phyloP scores from a whole-genome alignment of 2,329 filamentous ascomycete genomes.

The Blastomyces parvus region DNA sequence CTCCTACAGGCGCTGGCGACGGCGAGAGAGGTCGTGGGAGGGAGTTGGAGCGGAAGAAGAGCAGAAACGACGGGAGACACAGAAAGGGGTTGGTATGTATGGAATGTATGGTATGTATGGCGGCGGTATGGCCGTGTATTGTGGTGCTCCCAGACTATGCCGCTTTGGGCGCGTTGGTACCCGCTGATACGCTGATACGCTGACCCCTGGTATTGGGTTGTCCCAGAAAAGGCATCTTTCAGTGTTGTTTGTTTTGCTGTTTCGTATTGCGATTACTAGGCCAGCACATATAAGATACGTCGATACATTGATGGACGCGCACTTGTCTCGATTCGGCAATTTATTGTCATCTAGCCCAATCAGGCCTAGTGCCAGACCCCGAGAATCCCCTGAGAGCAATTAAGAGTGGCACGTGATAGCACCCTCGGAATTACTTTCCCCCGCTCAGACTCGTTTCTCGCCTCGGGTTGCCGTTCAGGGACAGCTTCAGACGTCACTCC shows the following conservation, averaged over 20 bases:
- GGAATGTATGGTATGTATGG: not conserved
- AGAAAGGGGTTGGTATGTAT: not conserved
- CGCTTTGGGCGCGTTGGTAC: slow-evolving; percentile 1
- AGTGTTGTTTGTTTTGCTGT: not conserved
- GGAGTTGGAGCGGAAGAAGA: not conserved
- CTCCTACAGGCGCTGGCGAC: not conserved
- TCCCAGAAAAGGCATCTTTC: not conserved
- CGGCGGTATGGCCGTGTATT: not conserved
- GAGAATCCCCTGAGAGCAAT: not conserved
- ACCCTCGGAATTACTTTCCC: not conserved
- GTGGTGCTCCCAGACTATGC: slow-evolving; percentile 4
- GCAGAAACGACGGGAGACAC: not conserved
- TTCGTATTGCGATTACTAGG: not conserved
- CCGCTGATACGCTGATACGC: not conserved
- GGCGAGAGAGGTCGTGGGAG: not conserved
- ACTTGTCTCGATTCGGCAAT: not conserved
- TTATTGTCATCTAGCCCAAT: not conserved
- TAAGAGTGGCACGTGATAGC: not conserved
- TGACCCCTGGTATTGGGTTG: not conserved
- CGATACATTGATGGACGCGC: not conserved
- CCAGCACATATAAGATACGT: not conserved
- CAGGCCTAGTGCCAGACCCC: not conserved
- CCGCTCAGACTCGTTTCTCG: not conserved
- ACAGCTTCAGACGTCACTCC: not conserved
- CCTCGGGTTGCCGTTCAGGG: not conserved